A percentile compares a stretch with the other conserved stretches of the same genome.
phyloP scores from a whole-genome alignment of 1,284 basidiomycete species.

The Malassezia psittaci region DNA sequence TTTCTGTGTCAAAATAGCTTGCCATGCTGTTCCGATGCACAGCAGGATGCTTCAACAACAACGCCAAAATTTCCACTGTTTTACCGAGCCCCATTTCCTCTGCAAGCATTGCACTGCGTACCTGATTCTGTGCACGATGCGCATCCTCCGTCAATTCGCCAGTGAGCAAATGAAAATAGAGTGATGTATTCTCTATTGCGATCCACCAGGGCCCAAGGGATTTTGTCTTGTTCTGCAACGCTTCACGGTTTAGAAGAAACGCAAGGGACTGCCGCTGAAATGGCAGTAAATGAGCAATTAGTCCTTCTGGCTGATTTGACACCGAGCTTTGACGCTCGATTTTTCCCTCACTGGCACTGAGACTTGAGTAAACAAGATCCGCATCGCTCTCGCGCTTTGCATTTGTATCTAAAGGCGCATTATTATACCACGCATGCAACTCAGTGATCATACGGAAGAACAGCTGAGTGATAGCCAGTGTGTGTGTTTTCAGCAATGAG shows the following conservation, averaged over 20 bases:
- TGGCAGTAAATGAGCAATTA: conserved; percentile 31
- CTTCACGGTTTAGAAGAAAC: conserved; percentile 38
- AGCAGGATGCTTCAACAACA: conserved; percentile 30
- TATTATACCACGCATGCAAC: not conserved
- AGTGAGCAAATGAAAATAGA: conserved; percentile 31
- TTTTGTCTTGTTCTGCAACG: not conserved
- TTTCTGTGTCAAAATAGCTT: conserved; percentile 23
- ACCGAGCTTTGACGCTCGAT: conserved; percentile 12
- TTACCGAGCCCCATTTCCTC: conserved; percentile 50
- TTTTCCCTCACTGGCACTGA: conserved; percentile 17
- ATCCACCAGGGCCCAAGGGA: conserved; percentile 37
- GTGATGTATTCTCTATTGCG: conserved; percentile 2
- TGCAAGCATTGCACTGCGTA: conserved; percentile 36
- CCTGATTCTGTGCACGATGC: conserved; percentile 2
- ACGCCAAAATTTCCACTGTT: conserved; percentile 47
- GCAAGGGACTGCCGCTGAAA: conserved; percentile 35
- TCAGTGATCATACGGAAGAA: not conserved
- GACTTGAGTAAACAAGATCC: conserved; percentile 25
- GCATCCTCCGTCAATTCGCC: conserved; percentile 22
- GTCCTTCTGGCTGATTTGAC: conserved; percentile 22
- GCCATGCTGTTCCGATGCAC: not conserved
- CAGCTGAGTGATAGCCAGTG: not conserved
- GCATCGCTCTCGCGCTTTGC: conserved; percentile 10
- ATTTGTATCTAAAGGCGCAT: not conserved
- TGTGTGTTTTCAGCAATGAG: not conserved